These are phyloP conservation scores for Puccinia coronata DNA, from an alignment of 1,284 basidiomycete genomes.

Conservation along the genomic window DNA sequence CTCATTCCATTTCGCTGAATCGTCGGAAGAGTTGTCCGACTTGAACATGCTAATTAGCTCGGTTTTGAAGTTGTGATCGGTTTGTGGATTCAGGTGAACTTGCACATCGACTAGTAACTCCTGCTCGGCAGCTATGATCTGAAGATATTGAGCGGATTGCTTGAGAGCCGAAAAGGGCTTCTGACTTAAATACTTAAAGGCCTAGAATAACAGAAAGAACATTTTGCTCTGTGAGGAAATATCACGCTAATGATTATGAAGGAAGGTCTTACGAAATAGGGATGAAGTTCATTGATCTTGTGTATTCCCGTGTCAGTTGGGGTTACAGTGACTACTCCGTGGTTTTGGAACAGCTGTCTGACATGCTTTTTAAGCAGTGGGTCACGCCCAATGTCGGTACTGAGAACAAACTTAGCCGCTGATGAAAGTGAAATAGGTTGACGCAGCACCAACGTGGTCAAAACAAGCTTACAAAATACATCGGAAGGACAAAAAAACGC, in stretches of 20 bases:
- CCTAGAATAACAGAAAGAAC: slow-evolving; percentile 62
- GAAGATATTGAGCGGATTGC: slow-evolving; percentile 76
- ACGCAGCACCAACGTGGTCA: not conserved
- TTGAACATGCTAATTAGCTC: slow-evolving; percentile 77
- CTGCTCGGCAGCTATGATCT: slow-evolving; percentile 86
- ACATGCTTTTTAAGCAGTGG: slow-evolving; percentile 81
- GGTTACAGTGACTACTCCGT: slow-evolving; percentile 76
- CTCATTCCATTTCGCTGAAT: slow-evolving; percentile 88
- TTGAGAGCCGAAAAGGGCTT: slow-evolving; percentile 78
- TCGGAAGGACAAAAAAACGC: not conserved
- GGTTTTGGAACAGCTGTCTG: slow-evolving; percentile 73
- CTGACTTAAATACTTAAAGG: slow-evolving; percentile 89
- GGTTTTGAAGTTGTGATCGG: slow-evolving; percentile 69
- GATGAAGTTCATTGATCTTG: slow-evolving; percentile 86
- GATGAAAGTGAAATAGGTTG: not conserved
- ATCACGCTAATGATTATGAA: not conserved
- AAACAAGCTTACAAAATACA: not conserved
- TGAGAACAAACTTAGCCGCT: slow-evolving; percentile 79
- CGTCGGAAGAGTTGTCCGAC: slow-evolving; percentile 81
- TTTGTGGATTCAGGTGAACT: slow-evolving; percentile 70
- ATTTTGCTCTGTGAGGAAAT: not conserved
- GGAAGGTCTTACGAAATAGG: slow-evolving; percentile 70
- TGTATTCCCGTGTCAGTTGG: slow-evolving; percentile 88
- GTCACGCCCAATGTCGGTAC: slow-evolving; percentile 89
- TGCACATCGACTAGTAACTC: slow-evolving; percentile 80